Evolutionary conservation across 2,329 filamentous ascomycete genomes (phyloP).

Genomic region (Colletotrichum viniferum): DNA sequence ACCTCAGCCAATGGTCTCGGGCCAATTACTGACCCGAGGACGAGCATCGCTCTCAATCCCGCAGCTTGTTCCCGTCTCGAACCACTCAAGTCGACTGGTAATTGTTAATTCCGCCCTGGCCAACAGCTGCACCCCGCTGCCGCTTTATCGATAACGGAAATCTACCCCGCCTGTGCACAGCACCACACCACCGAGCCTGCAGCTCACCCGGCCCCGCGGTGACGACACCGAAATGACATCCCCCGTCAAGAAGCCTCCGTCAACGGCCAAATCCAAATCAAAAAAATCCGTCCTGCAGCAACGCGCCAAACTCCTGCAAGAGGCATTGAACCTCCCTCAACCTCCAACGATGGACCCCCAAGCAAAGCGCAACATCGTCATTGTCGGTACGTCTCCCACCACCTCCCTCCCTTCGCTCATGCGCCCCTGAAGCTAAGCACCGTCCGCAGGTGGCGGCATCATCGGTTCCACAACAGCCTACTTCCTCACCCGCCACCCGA

Average conservation of each 20-base stretch:
- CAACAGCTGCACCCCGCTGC: neutral
- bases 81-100: neutral
- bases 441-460: constrained; percentile 78
- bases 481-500: constrained; percentile 84
- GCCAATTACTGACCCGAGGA: constrained; percentile 2
- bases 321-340: neutral
- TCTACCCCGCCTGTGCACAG: neutral
- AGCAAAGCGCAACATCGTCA: constrained; percentile 50
- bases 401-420: neutral
- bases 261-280: neutral
- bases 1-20: neutral
- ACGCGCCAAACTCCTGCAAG: neutral
- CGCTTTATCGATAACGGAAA: constrained; percentile 17
- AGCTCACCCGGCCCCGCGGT: neutral
- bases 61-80: neutral
- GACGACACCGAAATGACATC: constrained; percentile 13
- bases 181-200: neutral
- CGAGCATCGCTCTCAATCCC: neutral
- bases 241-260: constrained; percentile 2
- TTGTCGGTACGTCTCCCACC: constrained; percentile 44
- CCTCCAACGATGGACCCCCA: constrained; percentile 17
- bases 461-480: constrained; percentile 93
- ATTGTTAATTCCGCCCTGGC: neutral
- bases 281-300: neutral
- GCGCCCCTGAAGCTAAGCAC: neutral